Evolutionary conservation across 2,329 filamentous ascomycete species (phyloP).

Genomic region (Colletotrichum salicis): DNA sequence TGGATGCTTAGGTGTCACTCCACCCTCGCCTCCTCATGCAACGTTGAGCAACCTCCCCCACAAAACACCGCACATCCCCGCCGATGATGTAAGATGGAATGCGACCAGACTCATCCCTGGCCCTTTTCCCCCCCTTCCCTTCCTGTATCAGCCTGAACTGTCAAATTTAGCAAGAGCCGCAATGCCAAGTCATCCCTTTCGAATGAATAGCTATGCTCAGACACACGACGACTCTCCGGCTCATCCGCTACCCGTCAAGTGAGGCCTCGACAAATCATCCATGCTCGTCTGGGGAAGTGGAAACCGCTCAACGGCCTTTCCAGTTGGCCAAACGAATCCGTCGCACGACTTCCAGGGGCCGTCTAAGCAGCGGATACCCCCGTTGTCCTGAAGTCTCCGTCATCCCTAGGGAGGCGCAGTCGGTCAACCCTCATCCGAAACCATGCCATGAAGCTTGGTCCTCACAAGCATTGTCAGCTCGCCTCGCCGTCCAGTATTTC

Average conservation of each 20-base stretch:
- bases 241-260: constrained; percentile 17
- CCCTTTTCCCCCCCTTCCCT: neutral
- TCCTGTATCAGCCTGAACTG: constrained; percentile 8
- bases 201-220: constrained; percentile 1
- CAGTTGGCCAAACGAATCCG: constrained; percentile 10
- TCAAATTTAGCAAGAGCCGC: constrained; percentile 28
- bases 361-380: neutral
- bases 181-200: constrained; percentile 21
- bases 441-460: constrained; percentile 24
- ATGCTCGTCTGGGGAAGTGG: constrained; percentile 29
- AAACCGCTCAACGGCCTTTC: constrained; percentile 11
- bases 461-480: constrained; percentile 9
- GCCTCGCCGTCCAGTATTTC: constrained; percentile 2
- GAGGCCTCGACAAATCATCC: neutral
- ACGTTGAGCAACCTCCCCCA: constrained; percentile 23
- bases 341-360: neutral
- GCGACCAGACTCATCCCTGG: constrained; percentile 2
- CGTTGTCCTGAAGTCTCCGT: constrained; percentile 8
- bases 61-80: constrained; percentile 24
- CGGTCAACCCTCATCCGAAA: constrained; percentile 30
- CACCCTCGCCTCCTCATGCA: constrained; percentile 28
- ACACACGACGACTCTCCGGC: constrained; percentile 20
- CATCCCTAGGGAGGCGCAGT: constrained; percentile 26
- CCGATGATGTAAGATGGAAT: constrained; percentile 34
- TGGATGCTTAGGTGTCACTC: constrained; percentile 33